Conservation (phyloP, 495 filamentous ascomycete genomes). For the Achaetomiella virescens region DNA sequence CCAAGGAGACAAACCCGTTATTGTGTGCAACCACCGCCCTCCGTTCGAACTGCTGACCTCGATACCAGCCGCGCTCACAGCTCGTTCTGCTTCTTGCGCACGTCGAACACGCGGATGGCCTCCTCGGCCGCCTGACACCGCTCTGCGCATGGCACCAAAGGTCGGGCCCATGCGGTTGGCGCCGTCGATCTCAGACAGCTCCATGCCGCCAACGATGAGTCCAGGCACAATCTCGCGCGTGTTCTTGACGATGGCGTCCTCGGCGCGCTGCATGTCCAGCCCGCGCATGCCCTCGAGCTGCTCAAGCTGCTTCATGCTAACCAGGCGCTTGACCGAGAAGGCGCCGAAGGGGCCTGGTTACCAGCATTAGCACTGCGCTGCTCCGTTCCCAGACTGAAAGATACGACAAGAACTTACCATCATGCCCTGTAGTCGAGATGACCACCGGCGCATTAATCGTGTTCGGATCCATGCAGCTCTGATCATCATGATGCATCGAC, state of each 20-base stretch:
- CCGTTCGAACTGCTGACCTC: background rate
- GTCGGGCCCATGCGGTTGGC: conserved; percentile 76
- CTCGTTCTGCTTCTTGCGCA: conserved; percentile 57
- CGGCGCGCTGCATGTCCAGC: conserved; percentile 80
- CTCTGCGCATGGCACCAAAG: conserved; percentile 75
- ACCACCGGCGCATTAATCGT: conserved; percentile 86
- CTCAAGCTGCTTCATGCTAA: conserved; percentile 72
- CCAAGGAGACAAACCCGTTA: background rate
- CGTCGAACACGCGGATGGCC: conserved; percentile 67
- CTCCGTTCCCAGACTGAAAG: background rate
- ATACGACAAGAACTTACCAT: conserved; percentile 37
- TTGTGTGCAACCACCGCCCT: background rate
- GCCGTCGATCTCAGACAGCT: conserved; percentile 82
- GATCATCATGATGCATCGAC: conserved; percentile 76
- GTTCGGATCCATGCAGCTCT: conserved; percentile 93
- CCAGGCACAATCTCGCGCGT: conserved; percentile 82
- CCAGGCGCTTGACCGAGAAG: conserved; percentile 78
- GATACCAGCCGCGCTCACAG: conserved; percentile 2
- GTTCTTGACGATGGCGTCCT: conserved; percentile 85
- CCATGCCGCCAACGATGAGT: conserved; percentile 89
- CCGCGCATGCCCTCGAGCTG: conserved; percentile 87
- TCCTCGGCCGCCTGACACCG: conserved; percentile 85
- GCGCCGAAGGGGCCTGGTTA: conserved; percentile 67
- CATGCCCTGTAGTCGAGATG: conserved; percentile 83
- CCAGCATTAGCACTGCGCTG: background rate